Conservation (phyloP, 345 rosid species). For the Rhizophora apiculata region DNA sequence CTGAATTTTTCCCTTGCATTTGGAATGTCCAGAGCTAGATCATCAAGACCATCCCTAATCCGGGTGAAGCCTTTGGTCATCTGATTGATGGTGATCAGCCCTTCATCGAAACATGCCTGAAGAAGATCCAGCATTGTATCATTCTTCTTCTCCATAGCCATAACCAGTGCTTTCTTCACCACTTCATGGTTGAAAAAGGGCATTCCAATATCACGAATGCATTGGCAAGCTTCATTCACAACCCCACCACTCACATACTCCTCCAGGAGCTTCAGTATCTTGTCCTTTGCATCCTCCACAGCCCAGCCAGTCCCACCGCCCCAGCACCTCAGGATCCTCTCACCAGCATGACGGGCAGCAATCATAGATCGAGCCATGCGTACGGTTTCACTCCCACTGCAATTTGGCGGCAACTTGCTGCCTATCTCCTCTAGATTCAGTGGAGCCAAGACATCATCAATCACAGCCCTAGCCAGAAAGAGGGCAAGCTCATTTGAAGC, state of each 20-base stretch:
- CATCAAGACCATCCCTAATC: constrained; percentile 85
- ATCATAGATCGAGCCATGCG: constrained; percentile 71
- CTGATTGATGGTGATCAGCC: constrained; percentile 84
- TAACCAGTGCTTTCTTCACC: constrained; percentile 94
- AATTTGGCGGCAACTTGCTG: constrained; percentile 63
- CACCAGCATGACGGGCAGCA: constrained; percentile 96
- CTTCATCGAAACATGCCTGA: constrained; percentile 80
- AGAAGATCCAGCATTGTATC: constrained; percentile 79
- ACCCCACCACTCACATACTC: constrained; percentile 93
- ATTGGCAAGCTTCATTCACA: constrained; percentile 89
- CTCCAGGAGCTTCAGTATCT: constrained; percentile 85
- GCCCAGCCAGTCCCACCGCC: constrained; percentile 99
- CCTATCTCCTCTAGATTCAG: constrained; percentile 85
- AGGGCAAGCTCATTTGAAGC: constrained; percentile 98
- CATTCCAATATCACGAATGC: constrained; percentile 96
- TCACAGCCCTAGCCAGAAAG: constrained; percentile 94
- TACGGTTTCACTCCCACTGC: constrained; percentile 83
- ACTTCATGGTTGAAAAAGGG: constrained; percentile 98
- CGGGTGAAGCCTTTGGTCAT: constrained; percentile 92
- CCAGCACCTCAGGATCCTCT: constrained; percentile 97
- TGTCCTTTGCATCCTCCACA: constrained; percentile 98
- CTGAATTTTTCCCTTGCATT: constrained; percentile 80
- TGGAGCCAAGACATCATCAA: constrained; percentile 91
- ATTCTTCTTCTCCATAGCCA: constrained; percentile 99
- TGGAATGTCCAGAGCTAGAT: constrained; percentile 92